Base-by-base conservation (phyloP, 2,329 filamentous ascomycete genomes). In the Colletotrichum eremochloae region DNA sequence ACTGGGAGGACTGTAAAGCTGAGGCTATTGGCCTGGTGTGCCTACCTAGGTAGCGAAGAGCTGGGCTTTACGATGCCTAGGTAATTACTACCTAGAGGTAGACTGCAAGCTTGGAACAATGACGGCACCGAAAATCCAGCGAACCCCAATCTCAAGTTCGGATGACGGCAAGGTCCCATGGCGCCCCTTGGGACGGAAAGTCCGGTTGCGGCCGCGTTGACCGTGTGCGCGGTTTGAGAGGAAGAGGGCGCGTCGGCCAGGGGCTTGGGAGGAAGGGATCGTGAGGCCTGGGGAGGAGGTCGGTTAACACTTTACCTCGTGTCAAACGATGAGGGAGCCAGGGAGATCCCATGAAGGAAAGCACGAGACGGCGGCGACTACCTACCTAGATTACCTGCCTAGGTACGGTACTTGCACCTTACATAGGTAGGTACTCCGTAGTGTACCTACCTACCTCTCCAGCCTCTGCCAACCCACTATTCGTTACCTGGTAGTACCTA, bases 71-170 rank as follows among this genome's bases (percentile, higher is more conserved):
- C 31, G 53, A 24, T 58, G 24, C 24, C 24, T 24, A 20, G 18
- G 20, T n/a, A 12, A 48, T 48, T 24, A 24, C 24, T 24, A 24
- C 24, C 24, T 24, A 24, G 24, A 24, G 24, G 24, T 24, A 24
- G 20, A 29, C 55, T 56, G 46, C 46, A 44, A 42, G 36, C 57
- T 31, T 42, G 38, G 52, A 50, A 33, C 66, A 48, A 56, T 56
- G 66, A 55, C 44, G 60, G 69, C 53, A 64, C 58, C 66, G 69
- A 72, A 56, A 66, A 69, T 48, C 52, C 53, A 72, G 57, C 20
- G 68, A 69, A 69, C 66, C 53, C 50, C n/a, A 72, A 69, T 55
- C 55, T 72, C 46, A 69, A 69, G 46, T 69, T 72, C 69, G 69
- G 66, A 72, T 69, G 69, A 63, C 66, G 44, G 66, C 66, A 40